Percentiles rank a stretch among this genome's conserved stretches.
Evolutionary conservation across 2,329 filamentous ascomycete genomes (phyloP).

Genomic region (Fusarium scirpi): DNA sequence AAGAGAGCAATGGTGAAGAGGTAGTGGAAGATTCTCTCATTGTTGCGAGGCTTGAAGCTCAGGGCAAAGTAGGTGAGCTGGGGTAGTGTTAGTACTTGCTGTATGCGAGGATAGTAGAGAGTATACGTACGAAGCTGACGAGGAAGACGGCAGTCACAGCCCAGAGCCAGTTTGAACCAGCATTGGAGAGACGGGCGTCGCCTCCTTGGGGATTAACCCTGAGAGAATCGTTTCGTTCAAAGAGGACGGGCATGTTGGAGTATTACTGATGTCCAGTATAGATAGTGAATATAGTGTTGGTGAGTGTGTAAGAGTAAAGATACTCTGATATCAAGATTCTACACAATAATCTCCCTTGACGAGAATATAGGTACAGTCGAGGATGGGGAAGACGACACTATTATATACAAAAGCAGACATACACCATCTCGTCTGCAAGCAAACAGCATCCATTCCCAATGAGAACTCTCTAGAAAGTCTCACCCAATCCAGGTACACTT

Average conservation of each 20-base stretch:
- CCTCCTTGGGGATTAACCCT: conserved; percentile 59
- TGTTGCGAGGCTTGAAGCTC: conserved; percentile 57
- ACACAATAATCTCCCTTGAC: not conserved
- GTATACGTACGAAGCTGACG: conserved; percentile 57
- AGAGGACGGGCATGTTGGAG: conserved; percentile 50
- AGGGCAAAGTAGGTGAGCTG: conserved; percentile 58
- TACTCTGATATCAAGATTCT: not conserved
- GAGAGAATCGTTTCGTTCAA: conserved; percentile 60
- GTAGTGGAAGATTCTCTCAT: conserved; percentile 69
- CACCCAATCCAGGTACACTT: conserved; percentile 3
- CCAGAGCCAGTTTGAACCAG: conserved; percentile 68
- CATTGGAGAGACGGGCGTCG: conserved; percentile 54
- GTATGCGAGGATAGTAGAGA: not conserved
- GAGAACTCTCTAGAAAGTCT: conserved; percentile 7
- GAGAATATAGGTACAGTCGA: not conserved
- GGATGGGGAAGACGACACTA: not conserved
- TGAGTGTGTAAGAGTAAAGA: not conserved
- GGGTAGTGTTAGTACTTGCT: conserved; percentile 23
- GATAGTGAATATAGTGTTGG: not conserved
- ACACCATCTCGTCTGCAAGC: not conserved
- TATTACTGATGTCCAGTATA: not conserved
- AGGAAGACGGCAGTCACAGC: conserved; percentile 63
- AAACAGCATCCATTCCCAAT: not conserved
- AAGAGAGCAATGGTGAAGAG: conserved; percentile 63
- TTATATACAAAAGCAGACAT: conserved; percentile 18